phyloP scores from a whole-genome alignment of 148 eudicot species.

The Chenopodium formosanum region DNA sequence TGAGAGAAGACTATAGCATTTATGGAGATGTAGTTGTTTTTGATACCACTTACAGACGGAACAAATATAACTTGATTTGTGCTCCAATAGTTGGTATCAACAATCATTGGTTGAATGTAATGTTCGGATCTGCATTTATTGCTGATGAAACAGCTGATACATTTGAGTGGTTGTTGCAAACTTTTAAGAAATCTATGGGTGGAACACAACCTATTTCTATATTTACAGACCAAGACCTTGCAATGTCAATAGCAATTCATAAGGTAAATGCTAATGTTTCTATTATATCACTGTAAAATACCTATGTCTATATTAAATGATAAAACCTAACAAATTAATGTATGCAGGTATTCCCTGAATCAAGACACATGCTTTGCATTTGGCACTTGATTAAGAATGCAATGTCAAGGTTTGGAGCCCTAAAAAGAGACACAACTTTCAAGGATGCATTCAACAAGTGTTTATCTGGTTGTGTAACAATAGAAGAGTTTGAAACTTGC shows the following conservation, averaged over 20 bases:
- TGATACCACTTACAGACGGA: neutral
- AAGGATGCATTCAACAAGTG: neutral
- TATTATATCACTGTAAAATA: neutral
- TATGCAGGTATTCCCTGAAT: neutral
- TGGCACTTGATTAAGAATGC: neutral
- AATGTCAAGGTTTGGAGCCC: neutral
- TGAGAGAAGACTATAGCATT: neutral
- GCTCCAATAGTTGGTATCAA: neutral
- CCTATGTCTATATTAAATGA: neutral
- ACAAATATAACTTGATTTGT: conserved; percentile 8
- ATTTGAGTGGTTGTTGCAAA: neutral
- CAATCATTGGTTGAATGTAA: neutral
- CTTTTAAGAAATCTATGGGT: neutral
- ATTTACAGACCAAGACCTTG: neutral
- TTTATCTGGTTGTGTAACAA: neutral
- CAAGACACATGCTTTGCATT: neutral
- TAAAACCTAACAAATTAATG: neutral
- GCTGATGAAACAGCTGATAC: neutral
- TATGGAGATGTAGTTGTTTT: conserved; percentile 4
- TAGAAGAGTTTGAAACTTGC: neutral
- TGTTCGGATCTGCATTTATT: neutral
- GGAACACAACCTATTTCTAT: neutral
- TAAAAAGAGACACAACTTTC: neutral
- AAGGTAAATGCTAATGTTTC: neutral
- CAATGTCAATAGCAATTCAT: neutral